Evolutionary conservation across 345 rosid species (phyloP).

Genomic region (Euphorbia tirucalli): DNA sequence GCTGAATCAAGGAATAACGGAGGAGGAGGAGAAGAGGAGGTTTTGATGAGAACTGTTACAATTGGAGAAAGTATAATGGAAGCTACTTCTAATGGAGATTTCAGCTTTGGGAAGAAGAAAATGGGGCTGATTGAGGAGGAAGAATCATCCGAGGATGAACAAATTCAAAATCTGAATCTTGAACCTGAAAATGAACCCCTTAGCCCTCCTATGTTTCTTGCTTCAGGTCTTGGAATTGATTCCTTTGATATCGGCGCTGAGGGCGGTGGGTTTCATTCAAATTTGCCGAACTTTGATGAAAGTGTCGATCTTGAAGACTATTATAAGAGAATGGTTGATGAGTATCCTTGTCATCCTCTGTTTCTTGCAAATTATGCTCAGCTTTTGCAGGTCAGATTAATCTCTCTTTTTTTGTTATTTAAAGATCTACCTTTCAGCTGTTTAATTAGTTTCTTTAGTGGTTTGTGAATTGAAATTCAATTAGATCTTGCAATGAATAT

Average conservation of each 20-base stretch:
- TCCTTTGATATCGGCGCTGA: constrained; percentile 26
- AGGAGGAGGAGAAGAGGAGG: constrained; percentile 10
- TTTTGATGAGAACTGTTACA: constrained; percentile 42
- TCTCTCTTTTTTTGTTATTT: neutral
- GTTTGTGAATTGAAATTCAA: too few species aligned
- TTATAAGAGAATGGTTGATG: constrained; percentile 56
- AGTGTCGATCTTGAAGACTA: constrained; percentile 44
- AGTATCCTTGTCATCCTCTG: constrained; percentile 70
- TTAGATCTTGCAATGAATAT: neutral
- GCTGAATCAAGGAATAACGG: neutral
- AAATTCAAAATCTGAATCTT: constrained; percentile 7
- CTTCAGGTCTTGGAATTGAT: constrained; percentile 63
- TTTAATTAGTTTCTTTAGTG: neutral
- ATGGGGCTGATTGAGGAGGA: constrained; percentile 46
- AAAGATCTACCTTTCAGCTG: neutral
- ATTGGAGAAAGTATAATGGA: constrained; percentile 39
- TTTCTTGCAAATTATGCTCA: constrained; percentile 67
- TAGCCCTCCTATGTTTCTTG: constrained; percentile 69
- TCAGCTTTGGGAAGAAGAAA: constrained; percentile 42
- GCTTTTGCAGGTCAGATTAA: constrained; percentile 55
- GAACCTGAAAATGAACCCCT: constrained; percentile 43
- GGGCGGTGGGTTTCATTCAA: constrained; percentile 27
- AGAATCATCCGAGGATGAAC: constrained; percentile 25
- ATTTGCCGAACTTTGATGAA: constrained; percentile 39
- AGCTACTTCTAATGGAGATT: constrained; percentile 33